phyloP scores from a whole-genome alignment of 768 basidiomycete genomes.

The Boletus insuetus region DNA sequence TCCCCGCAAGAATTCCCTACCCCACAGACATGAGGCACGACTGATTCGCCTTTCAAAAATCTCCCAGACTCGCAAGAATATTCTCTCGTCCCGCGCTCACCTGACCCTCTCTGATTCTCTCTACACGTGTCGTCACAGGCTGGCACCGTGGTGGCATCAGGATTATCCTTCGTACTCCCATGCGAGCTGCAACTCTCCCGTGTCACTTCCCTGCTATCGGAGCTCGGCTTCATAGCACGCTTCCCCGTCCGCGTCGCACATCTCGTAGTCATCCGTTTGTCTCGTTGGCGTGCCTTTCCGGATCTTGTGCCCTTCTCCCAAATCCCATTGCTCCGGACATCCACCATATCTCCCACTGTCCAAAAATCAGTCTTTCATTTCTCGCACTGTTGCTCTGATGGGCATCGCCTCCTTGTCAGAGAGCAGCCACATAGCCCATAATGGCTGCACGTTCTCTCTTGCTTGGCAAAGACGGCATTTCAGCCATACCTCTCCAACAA shows the following conservation, averaged over 20 bases:
- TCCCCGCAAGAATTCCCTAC: conserved; percentile 23
- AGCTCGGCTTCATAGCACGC: conserved; percentile 2
- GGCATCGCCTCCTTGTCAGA: not conserved
- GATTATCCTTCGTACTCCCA: not conserved
- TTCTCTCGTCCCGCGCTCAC: not conserved
- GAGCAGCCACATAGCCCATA: not conserved
- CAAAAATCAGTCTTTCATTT: not conserved
- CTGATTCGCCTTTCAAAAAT: no score
- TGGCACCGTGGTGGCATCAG: not conserved
- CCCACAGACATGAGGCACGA: conserved; percentile 26
- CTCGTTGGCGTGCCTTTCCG: conserved; percentile 1
- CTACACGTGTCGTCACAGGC: not conserved
- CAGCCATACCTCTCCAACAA: not conserved
- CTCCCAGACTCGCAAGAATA: not conserved
- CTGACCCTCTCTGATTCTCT: not conserved
- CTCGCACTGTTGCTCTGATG: not conserved
- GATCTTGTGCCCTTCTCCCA: conserved; percentile 1
- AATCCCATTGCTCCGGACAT: not conserved
- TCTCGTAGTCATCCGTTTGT: not conserved
- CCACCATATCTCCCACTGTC: conserved; percentile 11
- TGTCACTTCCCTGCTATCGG: conserved; percentile 3
- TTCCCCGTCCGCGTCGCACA: conserved; percentile 6
- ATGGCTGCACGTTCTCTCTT: not conserved
- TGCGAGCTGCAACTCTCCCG: not conserved
- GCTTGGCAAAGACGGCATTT: not conserved